Conservation (phyloP, 1,284 basidiomycete species). For the Chondrostereum purpureum region DNA sequence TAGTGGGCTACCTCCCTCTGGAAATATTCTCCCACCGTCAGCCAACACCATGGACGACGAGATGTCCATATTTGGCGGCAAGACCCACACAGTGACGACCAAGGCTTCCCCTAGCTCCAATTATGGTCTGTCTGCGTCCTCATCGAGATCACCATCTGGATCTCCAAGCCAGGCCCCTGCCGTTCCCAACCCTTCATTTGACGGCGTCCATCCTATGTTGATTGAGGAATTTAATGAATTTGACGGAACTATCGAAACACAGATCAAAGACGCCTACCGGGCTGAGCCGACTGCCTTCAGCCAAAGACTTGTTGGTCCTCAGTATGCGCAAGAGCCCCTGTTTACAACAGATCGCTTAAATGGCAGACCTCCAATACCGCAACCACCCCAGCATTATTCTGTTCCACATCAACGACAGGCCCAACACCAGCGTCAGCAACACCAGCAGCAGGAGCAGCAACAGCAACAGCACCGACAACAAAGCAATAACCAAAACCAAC, state of each 20-base stretch:
- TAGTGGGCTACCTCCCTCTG: no score
- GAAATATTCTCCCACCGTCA: constrained; percentile 53
- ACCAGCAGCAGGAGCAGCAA: background rate
- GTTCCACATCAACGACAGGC: no score
- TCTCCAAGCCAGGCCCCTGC: constrained; percentile 18
- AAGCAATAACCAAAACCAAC: background rate
- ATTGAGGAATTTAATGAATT: constrained; percentile 54
- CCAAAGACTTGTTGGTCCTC: constrained; percentile 11
- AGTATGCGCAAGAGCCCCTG: background rate
- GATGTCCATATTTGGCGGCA: constrained; percentile 66
- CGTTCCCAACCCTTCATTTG: constrained; percentile 33
- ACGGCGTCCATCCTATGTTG: constrained; percentile 51
- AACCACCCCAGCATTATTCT: constrained; percentile 8
- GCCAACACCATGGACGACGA: constrained; percentile 46
- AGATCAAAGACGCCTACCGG: constrained; percentile 43
- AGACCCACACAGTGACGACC: constrained; percentile 51
- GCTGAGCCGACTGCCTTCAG: constrained; percentile 27
- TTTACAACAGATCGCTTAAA: constrained; percentile 12
- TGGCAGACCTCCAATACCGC: constrained; percentile 15
- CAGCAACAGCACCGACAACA: background rate
- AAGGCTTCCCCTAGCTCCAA: constrained; percentile 22
- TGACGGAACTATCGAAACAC: constrained; percentile 48
- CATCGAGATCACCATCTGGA: constrained; percentile 15
- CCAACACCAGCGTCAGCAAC: no score
- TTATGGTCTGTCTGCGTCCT: constrained; percentile 12